Evolutionary conservation across 495 filamentous ascomycete genomes (phyloP), one percentile per base, ranked within the genome.

Genomic region (Hypoxylon perforatum): DNA sequence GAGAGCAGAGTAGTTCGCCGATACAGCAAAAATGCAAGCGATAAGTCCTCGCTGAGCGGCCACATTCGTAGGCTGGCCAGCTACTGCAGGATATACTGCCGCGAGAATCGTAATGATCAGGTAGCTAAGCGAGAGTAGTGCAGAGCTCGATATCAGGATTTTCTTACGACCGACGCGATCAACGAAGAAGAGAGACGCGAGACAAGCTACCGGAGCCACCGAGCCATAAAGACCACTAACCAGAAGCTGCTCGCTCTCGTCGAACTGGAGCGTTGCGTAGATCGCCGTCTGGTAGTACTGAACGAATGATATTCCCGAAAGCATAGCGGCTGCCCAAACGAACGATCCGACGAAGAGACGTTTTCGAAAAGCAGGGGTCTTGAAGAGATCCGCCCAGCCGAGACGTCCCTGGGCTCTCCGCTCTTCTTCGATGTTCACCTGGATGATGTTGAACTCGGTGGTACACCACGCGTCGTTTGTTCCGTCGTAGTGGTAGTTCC

Each of bases 11-110:
- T 83, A 88, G 46, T 87, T 71, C 3, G 80, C 81, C 42, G 86
- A 88, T 28, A 87, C 79, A 38, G 85, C 81, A 64, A 85, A 84
- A 75, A 88, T 84, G 61, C 82, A 82, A 21, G 86, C 83, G 46
- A 84, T 85, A 19, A 82, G 77, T 2, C 80, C 81, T n/a, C 85
- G 75, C 28, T 82, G 79, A 23, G 78, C 73, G 2, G 67, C 61
- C 36, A 77, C 79, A 47, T 74, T 75, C 7, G 71, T 78, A 22
- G 77, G 70, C 11, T 69, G 39, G 0, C 73, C 73, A 1, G 75
- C 72, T 0, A 63, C 70, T 0, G 80, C 80, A 0, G 85, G 78
- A 14, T 77, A 80, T 4, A 81, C 76, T 48, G 83, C 83, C 1
- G 82, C 77, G 30, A 84, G 77, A 56, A 86, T 78, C 0, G 79